Evolutionary conservation across 441 rosid genomes (phyloP).

Genomic region (Daphne laureola): DNA sequence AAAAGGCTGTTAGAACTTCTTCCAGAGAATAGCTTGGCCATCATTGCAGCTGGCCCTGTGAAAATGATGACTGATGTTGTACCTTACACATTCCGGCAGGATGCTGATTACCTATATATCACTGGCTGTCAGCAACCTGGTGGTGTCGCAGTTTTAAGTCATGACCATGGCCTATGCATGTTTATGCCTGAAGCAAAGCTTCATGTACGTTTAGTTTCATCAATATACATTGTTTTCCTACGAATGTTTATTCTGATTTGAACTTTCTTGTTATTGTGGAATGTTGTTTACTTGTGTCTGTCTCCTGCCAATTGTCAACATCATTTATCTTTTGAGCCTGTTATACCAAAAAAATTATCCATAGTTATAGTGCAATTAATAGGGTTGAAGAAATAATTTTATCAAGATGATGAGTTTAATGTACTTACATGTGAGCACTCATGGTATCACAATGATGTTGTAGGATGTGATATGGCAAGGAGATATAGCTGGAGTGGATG

Average conservation of each 20-base stretch:
- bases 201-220: constrained; percentile 37
- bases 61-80: constrained; percentile 99
- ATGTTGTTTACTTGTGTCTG: no score
- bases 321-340: no score
- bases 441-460: constrained; percentile 5
- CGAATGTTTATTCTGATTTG: background rate
- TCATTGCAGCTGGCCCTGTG: constrained; percentile 77
- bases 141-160: constrained; percentile 78
- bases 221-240: background rate
- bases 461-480: constrained; percentile 95
- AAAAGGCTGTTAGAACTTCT: constrained; percentile 68
- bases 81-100: constrained; percentile 85
- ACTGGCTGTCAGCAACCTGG: constrained; percentile 99
- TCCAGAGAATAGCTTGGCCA: constrained; percentile 70
- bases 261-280: no score
- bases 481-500: constrained; percentile 79
- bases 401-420: no score
- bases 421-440: no score
- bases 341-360: no score
- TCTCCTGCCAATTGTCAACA: no score
- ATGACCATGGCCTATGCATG: constrained; percentile 82
- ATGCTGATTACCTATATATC: constrained; percentile 75
- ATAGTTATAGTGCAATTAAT: no score
- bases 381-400: no score
- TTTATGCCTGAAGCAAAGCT: constrained; percentile 89